Base-by-base conservation (phyloP, 164 flowering plant species). In the Warburgia ugandensis region DNA sequence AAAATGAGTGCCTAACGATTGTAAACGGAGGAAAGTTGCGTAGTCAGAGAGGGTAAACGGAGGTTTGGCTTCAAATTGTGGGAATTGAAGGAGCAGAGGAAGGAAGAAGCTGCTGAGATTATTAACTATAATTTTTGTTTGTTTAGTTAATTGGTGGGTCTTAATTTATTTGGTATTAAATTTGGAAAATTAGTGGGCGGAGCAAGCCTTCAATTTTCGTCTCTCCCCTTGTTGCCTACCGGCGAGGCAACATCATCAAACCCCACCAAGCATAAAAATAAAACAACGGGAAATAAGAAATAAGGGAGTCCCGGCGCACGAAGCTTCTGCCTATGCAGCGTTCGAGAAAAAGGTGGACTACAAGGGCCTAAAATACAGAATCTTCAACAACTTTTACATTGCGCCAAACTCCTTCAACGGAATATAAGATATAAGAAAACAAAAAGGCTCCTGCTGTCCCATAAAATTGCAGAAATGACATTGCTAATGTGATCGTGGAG, bases 221-320 rank as follows among this genome's bases (percentile, higher is more conserved):
- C 66, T 36, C 65, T 75, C 73, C 68, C 37, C 37, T 77, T 80
- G 86, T 80, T 75, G 54, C 59, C 60, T 62, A 48, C 69, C 61
- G 14, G 46, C 66, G 36, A 55, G 14, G 70, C 61, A 70, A 61
- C 70, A 50, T 73, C 73, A 70, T 26, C 32, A 64, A 70, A 72
- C 30, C 55, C 33, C 27, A 47, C 16, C 54, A n/a, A 38, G 17
- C 37, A 22, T 9, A 4, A 3, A 35, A 35, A 14, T 12, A 36
- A 50, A 39, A 23, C 21, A n/a, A n/a, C n/a, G n/a, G n/a, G n/a
- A n/a, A n/a, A n/a, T n/a, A n/a, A n/a, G n/a, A n/a, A n/a, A n/a
- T n/a, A n/a, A n/a, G n/a, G n/a, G n/a, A n/a, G n/a, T n/a, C n/a
- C n/a, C n/a, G n/a, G n/a, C n/a, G n/a, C n/a, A n/a, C n/a, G n/a